Evolutionary conservation across 2,329 filamentous ascomycete genomes (phyloP), one percentile per base, ranked within the genome.

Genomic region (Botrytis galanthina): DNA sequence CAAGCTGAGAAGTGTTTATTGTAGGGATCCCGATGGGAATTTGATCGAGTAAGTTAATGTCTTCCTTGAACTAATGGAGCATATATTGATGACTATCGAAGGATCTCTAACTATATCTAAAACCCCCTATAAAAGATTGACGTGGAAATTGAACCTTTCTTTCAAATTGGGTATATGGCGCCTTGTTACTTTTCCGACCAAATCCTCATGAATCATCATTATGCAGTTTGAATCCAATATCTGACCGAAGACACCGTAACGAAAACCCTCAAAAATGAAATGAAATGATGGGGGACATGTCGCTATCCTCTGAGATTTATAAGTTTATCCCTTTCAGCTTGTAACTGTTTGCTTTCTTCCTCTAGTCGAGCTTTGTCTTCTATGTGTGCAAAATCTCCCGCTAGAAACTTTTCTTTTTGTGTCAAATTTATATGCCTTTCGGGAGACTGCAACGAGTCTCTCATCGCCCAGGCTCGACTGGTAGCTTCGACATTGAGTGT

Each of bases 21-120:
- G 88, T 69, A 82, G 88, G 54, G 89, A 91, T 80, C 88, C 88
- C 3, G 89, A 91, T 80, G 87, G 86, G 8, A 90, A 90, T 79
- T 76, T 91, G 75, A 85, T 91, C 59, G 89, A 91, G 88, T 91
- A 69, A 77, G 76, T 77, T 8, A 4, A 18, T 60, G 18, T 10
- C 16, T 39, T 39, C 44, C 61, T 44, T 35, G 8, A 29, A 44
- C 26, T 69, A 26, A 57, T 70, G 69, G 22, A 48, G 60, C 64
- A 35, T 60, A 54, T 60, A 46, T 62, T 69, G 57, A 71, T 61
- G 14, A 60, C 12, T n/a, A 10, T 64, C n/a, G 18, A 71, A 77
- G 75, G 54, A 75, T 75, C 60, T 75, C 73, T 9, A 77, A 76
- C 59, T 75, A 75, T 73, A 46, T 75, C 39, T 71, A 66, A 73